These are phyloP conservation scores for Beauveria caledonica DNA, from an alignment of 2,329 filamentous ascomycete species.

Conservation along the genomic window DNA sequence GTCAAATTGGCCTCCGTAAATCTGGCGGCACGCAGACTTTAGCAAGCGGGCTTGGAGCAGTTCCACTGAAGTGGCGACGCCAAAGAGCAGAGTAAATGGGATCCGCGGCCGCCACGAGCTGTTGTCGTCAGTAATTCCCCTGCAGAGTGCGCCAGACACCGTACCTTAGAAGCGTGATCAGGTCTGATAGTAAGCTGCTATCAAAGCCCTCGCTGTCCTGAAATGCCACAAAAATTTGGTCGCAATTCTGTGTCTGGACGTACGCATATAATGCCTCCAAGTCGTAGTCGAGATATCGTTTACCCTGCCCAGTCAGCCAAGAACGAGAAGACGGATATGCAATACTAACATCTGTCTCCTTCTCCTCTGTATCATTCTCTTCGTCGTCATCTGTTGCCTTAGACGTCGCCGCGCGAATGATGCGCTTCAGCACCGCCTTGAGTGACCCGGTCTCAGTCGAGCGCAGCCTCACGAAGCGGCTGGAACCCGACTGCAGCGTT, in stretches of 20 bases:
- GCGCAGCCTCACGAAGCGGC: conserved; percentile 57
- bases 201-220: conserved; percentile 82
- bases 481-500: conserved; percentile 38
- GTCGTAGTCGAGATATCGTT: conserved; percentile 69
- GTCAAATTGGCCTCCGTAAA: conserved; percentile 68
- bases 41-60: conserved; percentile 68
- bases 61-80: conserved; percentile 74
- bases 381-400: conserved; percentile 43
- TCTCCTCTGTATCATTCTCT: conserved; percentile 43
- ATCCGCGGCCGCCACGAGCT: conserved; percentile 64
- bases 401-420: conserved; percentile 59
- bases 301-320: conserved; percentile 35
- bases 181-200: conserved; percentile 59
- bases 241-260: conserved; percentile 42
- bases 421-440: conserved; percentile 62
- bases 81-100: conserved; percentile 68
- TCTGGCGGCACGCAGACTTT: conserved; percentile 56
- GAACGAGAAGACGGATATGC: no score
- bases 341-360: conserved; percentile 36
- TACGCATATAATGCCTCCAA: conserved; percentile 60
- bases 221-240: conserved; percentile 62
- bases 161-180: conserved; percentile 61
- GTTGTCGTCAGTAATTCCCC: conserved; percentile 22
- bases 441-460: conserved; percentile 66
- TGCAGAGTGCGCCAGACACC: conserved; percentile 17